phyloP scores from a whole-genome alignment of 805 yeast species.

The baker's yeast (Saccharomyces cerevisiae) region DNA sequence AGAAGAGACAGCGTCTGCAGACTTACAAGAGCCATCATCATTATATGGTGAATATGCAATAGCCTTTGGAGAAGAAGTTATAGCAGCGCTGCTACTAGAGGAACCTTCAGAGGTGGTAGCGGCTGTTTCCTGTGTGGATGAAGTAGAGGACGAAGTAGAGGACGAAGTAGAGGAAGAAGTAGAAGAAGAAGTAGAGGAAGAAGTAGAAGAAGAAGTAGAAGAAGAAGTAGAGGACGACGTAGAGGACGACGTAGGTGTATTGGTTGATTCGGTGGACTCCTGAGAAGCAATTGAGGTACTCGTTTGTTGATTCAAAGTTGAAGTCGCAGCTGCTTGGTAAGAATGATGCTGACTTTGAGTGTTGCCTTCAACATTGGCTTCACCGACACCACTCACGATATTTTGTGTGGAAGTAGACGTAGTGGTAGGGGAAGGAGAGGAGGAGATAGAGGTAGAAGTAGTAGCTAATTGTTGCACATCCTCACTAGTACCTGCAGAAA shows the following conservation, averaged over 20 bases:
- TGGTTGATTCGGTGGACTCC: too few species aligned
- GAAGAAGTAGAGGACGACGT: slow-evolving; percentile 8
- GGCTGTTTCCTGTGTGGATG: slow-evolving; percentile 1
- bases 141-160: slow-evolving; percentile 8
- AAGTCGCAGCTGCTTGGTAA: slow-evolving; percentile 7
- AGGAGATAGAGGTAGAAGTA: slow-evolving; percentile 4
- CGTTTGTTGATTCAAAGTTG: slow-evolving; percentile 6
- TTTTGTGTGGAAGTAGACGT: slow-evolving; percentile 1
- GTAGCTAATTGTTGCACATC: slow-evolving; percentile 6
- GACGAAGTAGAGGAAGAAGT: slow-evolving; percentile 6
- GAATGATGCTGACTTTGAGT: slow-evolving; percentile 6
- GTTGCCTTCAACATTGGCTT: slow-evolving; percentile 1
- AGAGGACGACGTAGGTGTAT: slow-evolving; percentile 7
- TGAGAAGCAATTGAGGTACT: slow-evolving; percentile 4
- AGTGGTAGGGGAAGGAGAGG: not conserved
- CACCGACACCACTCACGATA: not conserved
- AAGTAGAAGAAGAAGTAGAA: slow-evolving; percentile 11
- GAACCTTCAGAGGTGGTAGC: slow-evolving; percentile 8
- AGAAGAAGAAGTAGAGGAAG: slow-evolving; percentile 15
- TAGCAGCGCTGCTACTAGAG: slow-evolving; percentile 11
- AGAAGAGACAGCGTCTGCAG: slow-evolving; percentile 39
- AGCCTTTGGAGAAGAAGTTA: slow-evolving; percentile 42
- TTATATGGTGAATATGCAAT: slow-evolving; percentile 77
- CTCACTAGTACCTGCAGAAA: slow-evolving; percentile 3
- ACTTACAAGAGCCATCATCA: slow-evolving; percentile 60